A percentile compares a stretch with the other conserved stretches of the same genome.
These are phyloP conservation scores for Hymenotorrendiella dingleyae DNA, from an alignment of 2,329 filamentous ascomycete genomes.

Conservation along the genomic window DNA sequence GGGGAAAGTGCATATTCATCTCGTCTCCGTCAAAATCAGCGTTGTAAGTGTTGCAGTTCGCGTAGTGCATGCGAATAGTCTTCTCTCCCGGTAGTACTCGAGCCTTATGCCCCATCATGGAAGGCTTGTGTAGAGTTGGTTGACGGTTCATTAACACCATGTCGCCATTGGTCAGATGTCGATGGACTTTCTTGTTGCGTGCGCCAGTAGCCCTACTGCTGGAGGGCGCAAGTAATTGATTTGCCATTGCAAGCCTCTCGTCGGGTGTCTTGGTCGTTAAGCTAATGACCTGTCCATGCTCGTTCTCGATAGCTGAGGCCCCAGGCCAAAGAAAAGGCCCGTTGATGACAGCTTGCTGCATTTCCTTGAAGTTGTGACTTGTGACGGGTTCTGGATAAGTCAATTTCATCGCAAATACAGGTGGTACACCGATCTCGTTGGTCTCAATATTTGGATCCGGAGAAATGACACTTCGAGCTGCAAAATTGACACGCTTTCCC, in stretches of 20 bases:
- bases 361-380: constrained; percentile 90
- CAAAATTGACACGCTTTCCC: constrained; percentile 99
- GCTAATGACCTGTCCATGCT: constrained; percentile 86
- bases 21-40: constrained; percentile 99
- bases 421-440: constrained; percentile 95
- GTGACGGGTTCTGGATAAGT: constrained; percentile 98
- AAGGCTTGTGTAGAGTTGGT: constrained; percentile 95
- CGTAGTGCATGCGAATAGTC: constrained; percentile 98
- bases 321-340: constrained; percentile 92
- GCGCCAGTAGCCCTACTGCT: constrained; percentile 67
- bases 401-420: constrained; percentile 94
- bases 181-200: constrained; percentile 91
- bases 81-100: constrained; percentile 90
- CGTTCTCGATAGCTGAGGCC: constrained; percentile 89
- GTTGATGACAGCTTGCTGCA: constrained; percentile 95
- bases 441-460: constrained; percentile 98
- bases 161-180: constrained; percentile 93
- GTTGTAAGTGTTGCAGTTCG: constrained; percentile 99
- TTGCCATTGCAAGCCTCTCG: constrained; percentile 82
- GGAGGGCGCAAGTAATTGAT: constrained; percentile 84
- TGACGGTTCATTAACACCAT: constrained; percentile 99
- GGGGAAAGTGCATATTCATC: constrained; percentile 99
- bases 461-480: constrained; percentile 94
- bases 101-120: constrained; percentile 96
- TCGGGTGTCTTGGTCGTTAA: constrained; percentile 82